Evolutionary conservation across 805 yeast genomes (phyloP).

Genomic region (Maudiozyma saulgeensis): DNA sequence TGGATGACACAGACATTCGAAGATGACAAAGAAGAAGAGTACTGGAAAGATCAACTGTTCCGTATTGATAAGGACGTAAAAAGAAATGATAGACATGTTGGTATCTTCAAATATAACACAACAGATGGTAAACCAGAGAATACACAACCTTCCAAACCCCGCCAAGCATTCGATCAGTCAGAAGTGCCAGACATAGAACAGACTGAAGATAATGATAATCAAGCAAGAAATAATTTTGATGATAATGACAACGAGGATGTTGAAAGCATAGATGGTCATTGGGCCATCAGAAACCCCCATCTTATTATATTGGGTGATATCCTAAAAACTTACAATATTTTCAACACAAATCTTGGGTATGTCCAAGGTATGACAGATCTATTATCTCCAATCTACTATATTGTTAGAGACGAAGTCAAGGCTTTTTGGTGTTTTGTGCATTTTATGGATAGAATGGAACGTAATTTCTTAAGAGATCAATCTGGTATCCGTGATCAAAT

Average conservation of each 20-base stretch:
- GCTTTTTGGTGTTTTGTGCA: constrained; percentile 84
- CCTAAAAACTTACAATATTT: constrained; percentile 75
- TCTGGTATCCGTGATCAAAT: constrained; percentile 88
- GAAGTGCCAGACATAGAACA: constrained; percentile 8
- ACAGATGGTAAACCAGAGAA: constrained; percentile 34
- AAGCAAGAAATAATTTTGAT: constrained; percentile 25
- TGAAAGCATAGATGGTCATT: constrained; percentile 29
- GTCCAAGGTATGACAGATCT: constrained; percentile 98
- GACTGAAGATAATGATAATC: constrained; percentile 18
- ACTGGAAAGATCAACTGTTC: constrained; percentile 82
- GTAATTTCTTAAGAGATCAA: constrained; percentile 86
- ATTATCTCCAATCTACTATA: constrained; percentile 71
- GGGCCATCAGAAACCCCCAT: constrained; percentile 67
- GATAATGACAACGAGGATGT: constrained; percentile 29
- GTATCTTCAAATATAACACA: constrained; percentile 42
- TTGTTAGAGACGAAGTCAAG: constrained; percentile 57
- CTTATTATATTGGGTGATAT: constrained; percentile 64
- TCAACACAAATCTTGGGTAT: constrained; percentile 78
- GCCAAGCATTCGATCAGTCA: not conserved
- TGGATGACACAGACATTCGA: constrained; percentile 38
- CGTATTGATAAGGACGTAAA: constrained; percentile 90
- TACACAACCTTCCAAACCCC: not conserved
- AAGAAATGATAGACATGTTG: constrained; percentile 76
- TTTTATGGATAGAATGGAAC: constrained; percentile 91
- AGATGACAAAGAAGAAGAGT: constrained; percentile 39